These are phyloP conservation scores for Paxillus involutus DNA, from an alignment of 768 basidiomycete genomes.

Conservation along the genomic window DNA sequence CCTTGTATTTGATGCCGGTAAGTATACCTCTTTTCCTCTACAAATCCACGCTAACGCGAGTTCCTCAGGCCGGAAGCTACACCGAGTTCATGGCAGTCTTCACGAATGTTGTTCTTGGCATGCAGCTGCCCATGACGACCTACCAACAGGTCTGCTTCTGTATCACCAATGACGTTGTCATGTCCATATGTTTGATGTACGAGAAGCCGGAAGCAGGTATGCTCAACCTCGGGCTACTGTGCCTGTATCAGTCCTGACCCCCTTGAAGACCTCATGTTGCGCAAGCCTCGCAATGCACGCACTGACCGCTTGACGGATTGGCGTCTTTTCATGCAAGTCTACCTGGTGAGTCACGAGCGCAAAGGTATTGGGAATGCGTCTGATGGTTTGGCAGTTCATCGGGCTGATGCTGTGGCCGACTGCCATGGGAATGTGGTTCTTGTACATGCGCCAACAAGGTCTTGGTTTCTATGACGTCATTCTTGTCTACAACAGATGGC, in stretches of 20 bases:
- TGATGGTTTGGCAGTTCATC: conserved; percentile 32
- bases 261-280: conserved; percentile 41
- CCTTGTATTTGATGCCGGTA: conserved; percentile 43
- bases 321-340: conserved; percentile 49
- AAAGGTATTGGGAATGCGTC: neutral
- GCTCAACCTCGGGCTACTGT: neutral
- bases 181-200: conserved; percentile 49
- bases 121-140: conserved; percentile 55
- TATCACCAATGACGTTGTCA: conserved; percentile 50
- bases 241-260: neutral
- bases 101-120: conserved; percentile 55
- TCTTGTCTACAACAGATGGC: conserved; percentile 39
- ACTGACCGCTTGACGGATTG: conserved; percentile 48
- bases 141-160: conserved; percentile 57
- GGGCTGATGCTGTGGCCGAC: conserved; percentile 46
- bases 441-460: conserved; percentile 37
- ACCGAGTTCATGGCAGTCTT: conserved; percentile 59
- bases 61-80: conserved; percentile 47
- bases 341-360: conserved; percentile 33
- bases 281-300: conserved; percentile 49
- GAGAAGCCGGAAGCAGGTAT: conserved; percentile 51
- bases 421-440: conserved; percentile 41
- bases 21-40: neutral
- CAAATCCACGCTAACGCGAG: neutral
- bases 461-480: conserved; percentile 36